Conservation (phyloP, 257 asterid species). For the Solanum commersonii region DNA sequence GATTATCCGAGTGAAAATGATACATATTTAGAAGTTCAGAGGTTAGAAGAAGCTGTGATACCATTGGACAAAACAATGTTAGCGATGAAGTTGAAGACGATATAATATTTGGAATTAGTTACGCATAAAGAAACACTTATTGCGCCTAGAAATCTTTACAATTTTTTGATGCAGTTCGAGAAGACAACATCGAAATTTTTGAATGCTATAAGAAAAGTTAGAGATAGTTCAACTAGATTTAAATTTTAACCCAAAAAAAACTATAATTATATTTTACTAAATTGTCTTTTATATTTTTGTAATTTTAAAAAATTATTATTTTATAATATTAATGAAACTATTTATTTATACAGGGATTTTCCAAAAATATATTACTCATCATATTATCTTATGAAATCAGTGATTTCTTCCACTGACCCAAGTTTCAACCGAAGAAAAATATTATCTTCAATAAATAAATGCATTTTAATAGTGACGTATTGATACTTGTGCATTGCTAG, state of each 20-base stretch:
- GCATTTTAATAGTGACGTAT: not conserved
- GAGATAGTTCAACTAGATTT: no score
- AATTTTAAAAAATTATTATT: no score
- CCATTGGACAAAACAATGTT: not conserved
- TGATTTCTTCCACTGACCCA: accelerated
- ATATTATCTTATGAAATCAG: no score
- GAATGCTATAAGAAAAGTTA: not conserved
- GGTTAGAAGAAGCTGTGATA: not conserved
- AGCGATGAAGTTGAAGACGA: not conserved
- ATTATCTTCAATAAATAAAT: not conserved
- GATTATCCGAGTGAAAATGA: not conserved
- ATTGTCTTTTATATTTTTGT: no score
- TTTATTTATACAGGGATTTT: accelerated
- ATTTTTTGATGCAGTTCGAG: accelerated
- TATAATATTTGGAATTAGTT: not conserved
- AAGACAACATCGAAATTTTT: not conserved
- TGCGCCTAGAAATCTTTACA: accelerated
- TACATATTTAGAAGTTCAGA: not conserved
- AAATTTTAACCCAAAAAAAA: no score
- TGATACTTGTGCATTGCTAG: not conserved
- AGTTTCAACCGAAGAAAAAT: no score
- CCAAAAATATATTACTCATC: no score
- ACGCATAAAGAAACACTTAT: accelerated
- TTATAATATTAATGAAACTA: no score
- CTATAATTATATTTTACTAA: no score